A percentile compares a stretch with the other conserved stretches of the same genome.
Evolutionary conservation across 768 basidiomycete species (phyloP).

Genomic region (Mycena rosella): DNA sequence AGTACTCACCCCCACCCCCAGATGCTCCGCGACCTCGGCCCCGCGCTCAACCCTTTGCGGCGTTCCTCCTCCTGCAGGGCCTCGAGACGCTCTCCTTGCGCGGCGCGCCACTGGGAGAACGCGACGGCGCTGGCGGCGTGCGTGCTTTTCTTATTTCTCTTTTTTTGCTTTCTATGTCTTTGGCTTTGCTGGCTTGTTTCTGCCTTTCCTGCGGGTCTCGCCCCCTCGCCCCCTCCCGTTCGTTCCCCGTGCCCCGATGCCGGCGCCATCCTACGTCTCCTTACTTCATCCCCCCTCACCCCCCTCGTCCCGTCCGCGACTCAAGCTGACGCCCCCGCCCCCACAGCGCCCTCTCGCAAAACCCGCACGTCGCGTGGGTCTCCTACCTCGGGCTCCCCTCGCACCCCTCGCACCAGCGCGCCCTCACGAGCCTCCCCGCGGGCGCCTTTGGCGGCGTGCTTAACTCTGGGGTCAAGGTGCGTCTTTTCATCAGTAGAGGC

Average conservation of each 20-base stretch:
- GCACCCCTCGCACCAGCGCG: slow-evolving; percentile 51
- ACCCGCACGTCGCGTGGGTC: slow-evolving; percentile 54
- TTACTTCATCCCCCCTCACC: not conserved
- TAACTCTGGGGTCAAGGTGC: slow-evolving; percentile 54
- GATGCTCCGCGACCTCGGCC: slow-evolving; percentile 65
- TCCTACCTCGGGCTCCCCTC: slow-evolving; percentile 53
- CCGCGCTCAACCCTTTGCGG: slow-evolving; percentile 66
- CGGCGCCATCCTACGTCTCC: not conserved
- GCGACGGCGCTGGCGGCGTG: slow-evolving; percentile 61
- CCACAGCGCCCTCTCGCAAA: slow-evolving; percentile 48
- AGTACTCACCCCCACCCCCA: slow-evolving; percentile 59
- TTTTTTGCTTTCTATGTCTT: too few species aligned
- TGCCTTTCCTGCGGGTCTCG: too few species aligned
- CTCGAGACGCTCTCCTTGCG: slow-evolving; percentile 70
- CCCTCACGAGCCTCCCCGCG: slow-evolving; percentile 45
- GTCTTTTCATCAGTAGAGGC: too few species aligned
- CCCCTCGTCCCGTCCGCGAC: not conserved
- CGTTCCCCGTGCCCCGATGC: too few species aligned
- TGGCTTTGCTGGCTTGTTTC: too few species aligned
- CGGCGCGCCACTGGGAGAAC: slow-evolving; percentile 65
- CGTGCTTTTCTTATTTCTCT: not conserved
- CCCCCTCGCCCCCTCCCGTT: too few species aligned
- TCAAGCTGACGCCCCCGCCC: not conserved
- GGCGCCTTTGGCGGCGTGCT: slow-evolving; percentile 53
- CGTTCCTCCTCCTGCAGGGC: slow-evolving; percentile 67